Conservation (phyloP, 2,329 filamentous ascomycete genomes). For the Xylaria sp. region DNA sequence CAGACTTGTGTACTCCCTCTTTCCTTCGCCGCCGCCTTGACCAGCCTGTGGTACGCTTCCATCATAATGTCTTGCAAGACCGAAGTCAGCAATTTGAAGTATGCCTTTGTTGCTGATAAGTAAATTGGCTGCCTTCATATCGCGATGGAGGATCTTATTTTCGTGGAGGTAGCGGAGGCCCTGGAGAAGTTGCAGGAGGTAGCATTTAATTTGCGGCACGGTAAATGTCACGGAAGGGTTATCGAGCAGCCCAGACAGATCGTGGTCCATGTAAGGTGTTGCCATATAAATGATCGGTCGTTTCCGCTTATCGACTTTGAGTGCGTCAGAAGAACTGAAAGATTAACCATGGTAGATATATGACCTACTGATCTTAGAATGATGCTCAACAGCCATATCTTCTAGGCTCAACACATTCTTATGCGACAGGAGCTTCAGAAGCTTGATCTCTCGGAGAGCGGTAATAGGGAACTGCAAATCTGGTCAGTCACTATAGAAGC, state of each 20-base stretch:
- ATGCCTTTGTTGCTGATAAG: conserved; percentile 95
- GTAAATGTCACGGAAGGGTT: conserved; percentile 91
- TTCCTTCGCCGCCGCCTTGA: conserved; percentile 83
- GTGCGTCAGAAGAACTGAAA: conserved; percentile 42
- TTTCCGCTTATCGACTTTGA: conserved; percentile 79
- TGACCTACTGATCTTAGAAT: conserved; percentile 49
- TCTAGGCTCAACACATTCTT: conserved; percentile 86
- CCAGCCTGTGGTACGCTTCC: conserved; percentile 82
- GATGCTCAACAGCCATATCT: conserved; percentile 94
- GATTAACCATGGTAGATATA: conserved; percentile 11
- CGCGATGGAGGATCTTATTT: conserved; percentile 88
- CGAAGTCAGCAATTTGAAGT: conserved; percentile 97
- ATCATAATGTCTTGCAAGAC: conserved; percentile 92
- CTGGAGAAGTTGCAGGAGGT: conserved; percentile 91
- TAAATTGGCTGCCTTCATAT: conserved; percentile 99
- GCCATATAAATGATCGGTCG: conserved; percentile 97
- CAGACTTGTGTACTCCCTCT: conserved; percentile 92
- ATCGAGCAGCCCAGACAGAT: conserved; percentile 95
- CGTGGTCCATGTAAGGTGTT: conserved; percentile 98
- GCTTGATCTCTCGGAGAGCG: conserved; percentile 95
- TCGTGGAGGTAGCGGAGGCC: conserved; percentile 92
- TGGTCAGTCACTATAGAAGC: conserved; percentile 36
- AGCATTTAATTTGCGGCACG: conserved; percentile 95
- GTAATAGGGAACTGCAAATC: conserved; percentile 87
- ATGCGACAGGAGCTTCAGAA: conserved; percentile 94